These are phyloP conservation scores for Hysterangium stoloniferum DNA, from an alignment of 768 basidiomycete genomes.

Conservation along the genomic window DNA sequence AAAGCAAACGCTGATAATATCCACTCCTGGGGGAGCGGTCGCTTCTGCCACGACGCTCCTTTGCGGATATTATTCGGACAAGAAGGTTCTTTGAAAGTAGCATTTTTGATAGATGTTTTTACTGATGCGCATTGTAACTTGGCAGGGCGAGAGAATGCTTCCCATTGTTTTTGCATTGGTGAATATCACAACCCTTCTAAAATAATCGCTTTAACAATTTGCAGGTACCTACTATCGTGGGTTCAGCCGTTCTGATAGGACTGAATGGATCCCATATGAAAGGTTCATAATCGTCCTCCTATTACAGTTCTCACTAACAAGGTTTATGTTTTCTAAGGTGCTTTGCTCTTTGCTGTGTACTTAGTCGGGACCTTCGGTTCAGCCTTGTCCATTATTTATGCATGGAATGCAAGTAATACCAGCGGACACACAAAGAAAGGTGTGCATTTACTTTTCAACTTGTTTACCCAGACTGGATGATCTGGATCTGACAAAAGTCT, in stretches of 20 bases:
- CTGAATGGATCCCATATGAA: conserved; percentile 18
- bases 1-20: conserved; percentile 51
- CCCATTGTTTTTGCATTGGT: conserved; percentile 48
- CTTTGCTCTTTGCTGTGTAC: conserved; percentile 14
- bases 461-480: background rate
- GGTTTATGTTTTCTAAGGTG: conserved; percentile 3
- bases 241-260: conserved; percentile 20
- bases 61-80: conserved; percentile 62
- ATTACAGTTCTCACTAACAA: no score
- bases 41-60: conserved; percentile 39
- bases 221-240: conserved; percentile 19
- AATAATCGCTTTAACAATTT: no score
- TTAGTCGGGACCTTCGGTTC: conserved; percentile 21
- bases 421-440: conserved; percentile 23
- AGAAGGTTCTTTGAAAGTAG: conserved; percentile 32
- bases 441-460: background rate
- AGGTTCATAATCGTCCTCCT: no score
- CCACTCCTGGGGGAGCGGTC: conserved; percentile 48
- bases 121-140: background rate
- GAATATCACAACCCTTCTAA: no score
- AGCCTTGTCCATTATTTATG: conserved; percentile 20
- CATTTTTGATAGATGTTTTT: background rate
- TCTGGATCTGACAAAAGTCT: background rate
- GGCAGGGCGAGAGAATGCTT: conserved; percentile 48
- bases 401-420: conserved; percentile 23